Conservation (phyloP, 305 asterid genomes). For the Ilex paraguariensis region DNA sequence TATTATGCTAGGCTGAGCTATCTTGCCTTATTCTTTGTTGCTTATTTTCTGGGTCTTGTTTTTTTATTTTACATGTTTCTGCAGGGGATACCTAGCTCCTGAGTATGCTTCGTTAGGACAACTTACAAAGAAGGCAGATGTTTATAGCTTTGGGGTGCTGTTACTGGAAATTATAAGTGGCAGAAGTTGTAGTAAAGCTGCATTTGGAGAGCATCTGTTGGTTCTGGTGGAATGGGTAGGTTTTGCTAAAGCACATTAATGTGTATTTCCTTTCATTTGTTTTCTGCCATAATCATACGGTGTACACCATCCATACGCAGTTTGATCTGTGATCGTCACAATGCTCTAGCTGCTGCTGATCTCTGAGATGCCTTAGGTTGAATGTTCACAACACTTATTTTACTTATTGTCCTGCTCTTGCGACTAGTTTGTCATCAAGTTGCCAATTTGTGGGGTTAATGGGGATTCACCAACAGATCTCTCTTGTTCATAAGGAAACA, state of each 20-base stretch:
- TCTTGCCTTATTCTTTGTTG: neutral
- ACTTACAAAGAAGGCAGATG: constrained; percentile 82
- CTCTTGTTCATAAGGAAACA: no score
- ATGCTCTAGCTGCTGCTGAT: no score
- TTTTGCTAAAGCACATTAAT: neutral
- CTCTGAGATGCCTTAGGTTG: neutral
- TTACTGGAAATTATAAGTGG: constrained; percentile 75
- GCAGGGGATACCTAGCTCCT: constrained; percentile 90
- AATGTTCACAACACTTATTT: neutral
- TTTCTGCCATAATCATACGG: neutral
- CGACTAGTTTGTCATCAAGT: no score
- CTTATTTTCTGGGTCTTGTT: neutral
- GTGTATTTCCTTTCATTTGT: neutral
- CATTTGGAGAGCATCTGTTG: constrained; percentile 53
- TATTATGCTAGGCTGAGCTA: neutral
- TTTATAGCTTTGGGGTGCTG: constrained; percentile 84
- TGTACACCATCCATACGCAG: neutral
- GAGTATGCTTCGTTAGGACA: constrained; percentile 75
- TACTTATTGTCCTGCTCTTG: neutral
- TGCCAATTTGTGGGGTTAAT: no score
- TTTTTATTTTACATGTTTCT: constrained; percentile 10
- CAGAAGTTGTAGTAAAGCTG: constrained; percentile 65
- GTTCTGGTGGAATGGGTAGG: constrained; percentile 81
- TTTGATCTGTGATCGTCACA: no score
- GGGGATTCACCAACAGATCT: no score